Conservation (phyloP, 176 grass and related monocot species). For the Aegilops bicornis region DNA sequence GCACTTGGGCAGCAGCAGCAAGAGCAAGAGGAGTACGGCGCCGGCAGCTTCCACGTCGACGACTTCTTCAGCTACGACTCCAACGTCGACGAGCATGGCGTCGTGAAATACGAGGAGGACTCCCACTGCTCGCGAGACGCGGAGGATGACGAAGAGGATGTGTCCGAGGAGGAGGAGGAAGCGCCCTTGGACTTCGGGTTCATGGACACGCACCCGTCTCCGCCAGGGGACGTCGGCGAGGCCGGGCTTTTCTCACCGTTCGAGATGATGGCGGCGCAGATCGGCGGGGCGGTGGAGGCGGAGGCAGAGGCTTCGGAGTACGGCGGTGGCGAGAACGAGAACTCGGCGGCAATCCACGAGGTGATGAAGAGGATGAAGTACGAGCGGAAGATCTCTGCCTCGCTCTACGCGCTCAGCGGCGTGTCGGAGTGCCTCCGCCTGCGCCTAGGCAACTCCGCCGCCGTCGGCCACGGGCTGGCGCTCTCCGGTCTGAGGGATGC, state of each 20-base stretch:
- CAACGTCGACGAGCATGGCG: background rate
- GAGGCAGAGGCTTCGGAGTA: background rate
- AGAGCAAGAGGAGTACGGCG: background rate
- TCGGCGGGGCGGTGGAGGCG: background rate
- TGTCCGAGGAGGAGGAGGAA: slow-evolving; percentile 17
- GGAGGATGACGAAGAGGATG: background rate
- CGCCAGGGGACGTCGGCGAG: background rate
- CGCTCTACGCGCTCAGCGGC: slow-evolving; percentile 53
- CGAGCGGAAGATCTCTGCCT: slow-evolving; percentile 59
- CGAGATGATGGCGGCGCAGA: slow-evolving; percentile 28
- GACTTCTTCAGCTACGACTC: slow-evolving; percentile 31
- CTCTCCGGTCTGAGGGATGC: slow-evolving; percentile 35
- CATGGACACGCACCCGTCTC: slow-evolving; percentile 9
- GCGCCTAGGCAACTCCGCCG: slow-evolving; percentile 4
- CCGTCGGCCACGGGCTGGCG: background rate
- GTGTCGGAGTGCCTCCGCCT: slow-evolving; percentile 66
- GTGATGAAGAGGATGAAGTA: slow-evolving; percentile 68
- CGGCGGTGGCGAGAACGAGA: background rate
- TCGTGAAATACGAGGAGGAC: slow-evolving; percentile 33
- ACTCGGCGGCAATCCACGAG: slow-evolving; percentile 8
- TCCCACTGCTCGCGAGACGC: slow-evolving; percentile 1
- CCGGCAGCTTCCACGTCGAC: slow-evolving; percentile 25
- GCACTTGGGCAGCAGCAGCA: background rate
- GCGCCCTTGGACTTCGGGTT: slow-evolving; percentile 40
- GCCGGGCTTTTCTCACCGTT: slow-evolving; percentile 40